phyloP scores from a whole-genome alignment of 257 asterid genomes.

The Eucommia ulmoides region DNA sequence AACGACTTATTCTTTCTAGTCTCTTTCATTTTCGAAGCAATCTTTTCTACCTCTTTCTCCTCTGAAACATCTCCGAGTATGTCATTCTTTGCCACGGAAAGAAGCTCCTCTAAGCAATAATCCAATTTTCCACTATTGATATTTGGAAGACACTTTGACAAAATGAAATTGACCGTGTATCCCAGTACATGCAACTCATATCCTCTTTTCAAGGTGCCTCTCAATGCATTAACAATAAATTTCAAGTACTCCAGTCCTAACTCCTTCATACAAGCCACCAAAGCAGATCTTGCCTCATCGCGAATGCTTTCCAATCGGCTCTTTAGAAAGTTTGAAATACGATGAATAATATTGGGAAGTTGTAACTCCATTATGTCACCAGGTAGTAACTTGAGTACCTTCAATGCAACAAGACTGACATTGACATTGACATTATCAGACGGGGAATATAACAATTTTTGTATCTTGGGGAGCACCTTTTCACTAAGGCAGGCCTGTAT shows the following conservation, averaged over 20 bases:
- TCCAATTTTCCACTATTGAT: constrained; percentile 63
- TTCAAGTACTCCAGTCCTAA: constrained; percentile 82
- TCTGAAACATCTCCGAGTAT: constrained; percentile 89
- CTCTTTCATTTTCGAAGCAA: constrained; percentile 95
- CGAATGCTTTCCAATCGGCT: constrained; percentile 78
- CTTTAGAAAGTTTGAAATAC: constrained; percentile 73
- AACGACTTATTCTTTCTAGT: constrained; percentile 81
- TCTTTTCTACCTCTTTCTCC: constrained; percentile 92
- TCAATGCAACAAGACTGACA: constrained; percentile 66
- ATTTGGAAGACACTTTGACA: constrained; percentile 49
- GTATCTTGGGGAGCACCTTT: constrained; percentile 65
- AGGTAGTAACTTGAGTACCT: constrained; percentile 80
- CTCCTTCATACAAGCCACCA: constrained; percentile 78
- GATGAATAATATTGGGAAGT: constrained; percentile 77
- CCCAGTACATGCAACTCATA: constrained; percentile 86
- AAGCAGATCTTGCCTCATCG: constrained; percentile 85
- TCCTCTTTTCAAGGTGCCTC: constrained; percentile 68
- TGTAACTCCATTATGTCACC: constrained; percentile 65
- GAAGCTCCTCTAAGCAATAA: constrained; percentile 74
- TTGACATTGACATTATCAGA: constrained; percentile 63
- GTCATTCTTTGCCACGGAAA: constrained; percentile 54
- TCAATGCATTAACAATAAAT: constrained; percentile 63
- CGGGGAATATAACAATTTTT: constrained; percentile 49
- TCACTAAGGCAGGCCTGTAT: constrained; percentile 46
- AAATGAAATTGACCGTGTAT: constrained; percentile 62